Evolutionary conservation across 345 rosid genomes (phyloP).

Genomic region (Viola odorata): DNA sequence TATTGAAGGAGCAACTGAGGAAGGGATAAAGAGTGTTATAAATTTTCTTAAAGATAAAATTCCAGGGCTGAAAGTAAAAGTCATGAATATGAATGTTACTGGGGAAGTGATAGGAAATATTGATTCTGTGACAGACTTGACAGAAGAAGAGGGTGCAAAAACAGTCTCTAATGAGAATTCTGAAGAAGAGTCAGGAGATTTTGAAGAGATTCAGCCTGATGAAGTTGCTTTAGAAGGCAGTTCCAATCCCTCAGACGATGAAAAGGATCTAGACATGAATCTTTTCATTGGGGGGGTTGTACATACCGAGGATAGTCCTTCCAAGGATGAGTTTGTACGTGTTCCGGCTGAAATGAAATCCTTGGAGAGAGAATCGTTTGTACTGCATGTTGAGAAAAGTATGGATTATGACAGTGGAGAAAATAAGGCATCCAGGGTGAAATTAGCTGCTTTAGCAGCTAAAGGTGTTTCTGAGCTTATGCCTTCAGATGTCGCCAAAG

Average conservation of each 20-base stretch:
- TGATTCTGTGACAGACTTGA: slow-evolving; percentile 54
- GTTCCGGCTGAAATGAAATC: slow-evolving; percentile 63
- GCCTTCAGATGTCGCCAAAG: slow-evolving; percentile 88
- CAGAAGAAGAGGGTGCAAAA: slow-evolving; percentile 57
- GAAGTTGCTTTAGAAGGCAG: slow-evolving; percentile 35
- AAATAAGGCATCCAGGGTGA: slow-evolving; percentile 44
- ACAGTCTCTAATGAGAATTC: slow-evolving; percentile 39
- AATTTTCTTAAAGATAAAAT: slow-evolving; percentile 90
- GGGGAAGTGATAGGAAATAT: slow-evolving; percentile 47
- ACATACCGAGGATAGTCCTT: slow-evolving; percentile 59
- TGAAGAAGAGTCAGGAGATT: slow-evolving; percentile 46
- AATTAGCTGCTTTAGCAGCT: slow-evolving; percentile 73
- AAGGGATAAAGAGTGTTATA: slow-evolving; percentile 83
- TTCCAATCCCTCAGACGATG: slow-evolving; percentile 41
- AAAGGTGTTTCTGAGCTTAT: slow-evolving; percentile 82
- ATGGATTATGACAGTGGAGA: slow-evolving; percentile 39
- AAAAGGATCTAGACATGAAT: slow-evolving; percentile 59
- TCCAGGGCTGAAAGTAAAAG: slow-evolving; percentile 82
- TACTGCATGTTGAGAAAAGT: slow-evolving; percentile 54
- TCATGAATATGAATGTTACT: slow-evolving; percentile 53
- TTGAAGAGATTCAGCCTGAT: slow-evolving; percentile 61
- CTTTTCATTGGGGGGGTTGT: slow-evolving; percentile 85
- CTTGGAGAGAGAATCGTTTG: slow-evolving; percentile 69
- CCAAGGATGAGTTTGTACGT: slow-evolving; percentile 68
- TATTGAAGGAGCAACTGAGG: slow-evolving; percentile 76